Evolutionary conservation across 2,329 filamentous ascomycete species (phyloP).

Genomic region (Paecilomyces niveus): DNA sequence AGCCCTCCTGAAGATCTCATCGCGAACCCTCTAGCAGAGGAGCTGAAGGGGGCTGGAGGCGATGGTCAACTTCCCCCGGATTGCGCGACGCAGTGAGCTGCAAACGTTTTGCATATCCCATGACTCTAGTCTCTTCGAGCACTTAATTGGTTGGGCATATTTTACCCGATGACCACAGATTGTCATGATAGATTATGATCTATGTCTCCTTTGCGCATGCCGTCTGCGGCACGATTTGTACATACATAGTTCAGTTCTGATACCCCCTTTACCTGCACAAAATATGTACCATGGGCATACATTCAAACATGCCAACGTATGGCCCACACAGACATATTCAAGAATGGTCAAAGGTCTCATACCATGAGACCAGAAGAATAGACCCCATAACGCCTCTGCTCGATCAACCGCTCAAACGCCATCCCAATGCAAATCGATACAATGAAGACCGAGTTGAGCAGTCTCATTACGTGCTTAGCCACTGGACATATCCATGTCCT

Average conservation of each 20-base stretch:
- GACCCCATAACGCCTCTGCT: conserved; percentile 2
- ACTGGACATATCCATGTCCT: conserved; percentile 35
- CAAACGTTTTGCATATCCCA: background rate
- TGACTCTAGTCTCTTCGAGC: conserved; percentile 1
- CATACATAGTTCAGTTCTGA: background rate
- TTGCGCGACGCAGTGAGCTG: conserved; percentile 54
- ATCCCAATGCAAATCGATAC: conserved; percentile 1
- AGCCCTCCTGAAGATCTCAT: conserved; percentile 86
- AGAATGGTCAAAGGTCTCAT: background rate
- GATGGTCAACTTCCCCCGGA: conserved; percentile 49
- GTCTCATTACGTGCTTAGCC: conserved; percentile 4
- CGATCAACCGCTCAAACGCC: conserved; percentile 1
- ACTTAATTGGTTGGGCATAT: background rate
- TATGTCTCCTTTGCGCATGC: background rate
- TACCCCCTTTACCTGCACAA: conserved; percentile 11
- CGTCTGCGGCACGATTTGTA: background rate
- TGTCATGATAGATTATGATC: conserved; percentile 4
- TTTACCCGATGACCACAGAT: background rate
- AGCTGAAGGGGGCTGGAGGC: conserved; percentile 78
- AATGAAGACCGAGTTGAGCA: background rate
- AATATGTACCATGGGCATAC: background rate
- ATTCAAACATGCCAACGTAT: background rate
- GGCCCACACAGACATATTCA: background rate
- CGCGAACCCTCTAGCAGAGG: conserved; percentile 50
- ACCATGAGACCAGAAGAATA: background rate